A percentile compares a stretch with the other conserved stretches of the same genome.
Conservation (phyloP, 192 early-diverging fungal genomes). For the Chytriomyces confervae region DNA sequence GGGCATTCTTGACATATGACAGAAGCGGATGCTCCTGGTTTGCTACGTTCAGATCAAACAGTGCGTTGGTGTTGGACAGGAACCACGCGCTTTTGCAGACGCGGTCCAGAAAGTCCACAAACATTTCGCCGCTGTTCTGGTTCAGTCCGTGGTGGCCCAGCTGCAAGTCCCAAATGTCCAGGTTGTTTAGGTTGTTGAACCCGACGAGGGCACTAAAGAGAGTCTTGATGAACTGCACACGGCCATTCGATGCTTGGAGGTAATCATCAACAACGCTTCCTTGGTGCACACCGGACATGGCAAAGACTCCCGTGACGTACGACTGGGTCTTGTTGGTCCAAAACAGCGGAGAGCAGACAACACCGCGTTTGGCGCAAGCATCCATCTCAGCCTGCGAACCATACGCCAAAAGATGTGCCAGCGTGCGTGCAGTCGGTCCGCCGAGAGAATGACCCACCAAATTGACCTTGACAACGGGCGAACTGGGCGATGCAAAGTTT, state of each 20-base stretch:
- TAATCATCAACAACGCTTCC: slow-evolving; percentile 32
- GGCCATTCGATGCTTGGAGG: neutral
- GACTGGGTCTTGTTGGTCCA: slow-evolving; percentile 34
- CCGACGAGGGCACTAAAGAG: slow-evolving; percentile 23
- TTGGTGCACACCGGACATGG: slow-evolving; percentile 27
- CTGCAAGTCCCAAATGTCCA: slow-evolving; percentile 31
- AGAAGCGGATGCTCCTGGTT: slow-evolving; percentile 2
- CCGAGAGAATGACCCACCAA: slow-evolving; percentile 37
- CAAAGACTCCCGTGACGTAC: slow-evolving; percentile 15
- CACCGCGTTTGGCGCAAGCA: slow-evolving; percentile 21
- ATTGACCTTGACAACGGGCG: slow-evolving; percentile 18
- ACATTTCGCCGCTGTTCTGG: slow-evolving; percentile 8
- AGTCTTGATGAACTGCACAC: slow-evolving; percentile 11
- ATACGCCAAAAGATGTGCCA: slow-evolving; percentile 22
- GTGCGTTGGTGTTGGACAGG: slow-evolving; percentile 20
- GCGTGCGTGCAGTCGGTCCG: slow-evolving; percentile 34
- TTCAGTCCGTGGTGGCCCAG: slow-evolving; percentile 35
- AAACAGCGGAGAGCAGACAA: slow-evolving; percentile 30
- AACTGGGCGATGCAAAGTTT: neutral
- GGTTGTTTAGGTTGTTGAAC: neutral
- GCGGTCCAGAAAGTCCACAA: slow-evolving; percentile 24
- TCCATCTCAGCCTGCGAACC: slow-evolving; percentile 29
- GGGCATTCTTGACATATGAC: slow-evolving; percentile 31
- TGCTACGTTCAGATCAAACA: slow-evolving; percentile 30
- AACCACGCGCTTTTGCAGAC: slow-evolving; percentile 26